Evolutionary conservation across 495 filamentous ascomycete genomes (phyloP), one percentile per base, ranked within the genome.

Genomic region (Aspergillus heteromorphus): DNA sequence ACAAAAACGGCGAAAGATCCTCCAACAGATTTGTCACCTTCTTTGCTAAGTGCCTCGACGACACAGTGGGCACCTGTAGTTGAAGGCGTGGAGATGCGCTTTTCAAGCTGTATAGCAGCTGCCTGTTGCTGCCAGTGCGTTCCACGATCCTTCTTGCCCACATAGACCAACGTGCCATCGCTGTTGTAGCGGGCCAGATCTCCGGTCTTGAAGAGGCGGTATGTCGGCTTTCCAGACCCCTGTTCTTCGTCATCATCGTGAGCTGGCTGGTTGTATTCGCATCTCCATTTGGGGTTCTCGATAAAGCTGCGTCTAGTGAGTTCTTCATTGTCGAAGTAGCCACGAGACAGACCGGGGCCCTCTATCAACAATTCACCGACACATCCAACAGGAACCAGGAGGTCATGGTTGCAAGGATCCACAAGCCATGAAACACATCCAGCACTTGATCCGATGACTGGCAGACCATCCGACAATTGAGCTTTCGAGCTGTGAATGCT

Each of bases 321-420:
- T 11, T 66, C 68, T 4, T 67, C 64, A 16, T 68, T 38, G 10
- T 77, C 67, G 8, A 85, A 63, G 53, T 86, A 86, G 0, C 74
- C 73, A 0, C 67, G 59, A 6, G 71, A 76, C 10, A 86, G 63
- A 19, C 78, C 66, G 0, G 82, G 78, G 0, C 84, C 83, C 68
- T 86, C 83, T n/a, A 88, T 70, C 3, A 81, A 58, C 17, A 87
- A 59, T 61, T 88, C 85, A 36, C 85, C 85, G 31, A 83, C 66
- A 5, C 68, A 66, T 16, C 85, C 85, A 9, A 86, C 64, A 0
- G 83, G 80, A 21, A 80, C 71, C 13, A 88, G 73, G 0, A 59
- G 48, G 21, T 83, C 56, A 42, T 78, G 74, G 51, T 87, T 71
- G 0, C 54, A 51, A 0, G 81, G 73, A 49, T 86, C 76, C 23